Evolutionary conservation across 371 early-diverging fungal genomes (phyloP).

Genomic region (Blyttiomyces sp.): DNA sequence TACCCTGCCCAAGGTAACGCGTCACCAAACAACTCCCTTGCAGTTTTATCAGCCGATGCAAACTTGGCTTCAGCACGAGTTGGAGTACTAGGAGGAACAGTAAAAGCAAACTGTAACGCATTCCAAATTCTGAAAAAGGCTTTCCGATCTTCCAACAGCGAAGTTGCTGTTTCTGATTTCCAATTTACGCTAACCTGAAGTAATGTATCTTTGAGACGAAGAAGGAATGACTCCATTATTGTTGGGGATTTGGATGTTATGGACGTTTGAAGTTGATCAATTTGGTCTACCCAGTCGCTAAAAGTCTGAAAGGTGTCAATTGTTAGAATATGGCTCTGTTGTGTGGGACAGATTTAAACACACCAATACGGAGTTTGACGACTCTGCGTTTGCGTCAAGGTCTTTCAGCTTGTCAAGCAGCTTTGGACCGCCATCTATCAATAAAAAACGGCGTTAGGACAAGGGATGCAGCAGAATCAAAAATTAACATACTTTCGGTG

Average conservation of each 20-base stretch:
- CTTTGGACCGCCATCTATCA: not conserved
- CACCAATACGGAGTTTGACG: too few species aligned
- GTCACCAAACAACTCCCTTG: constrained; percentile 47
- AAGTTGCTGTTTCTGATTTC: constrained; percentile 1
- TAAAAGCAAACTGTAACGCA: constrained; percentile 40
- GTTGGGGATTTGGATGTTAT: constrained; percentile 1
- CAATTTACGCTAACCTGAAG: constrained; percentile 20
- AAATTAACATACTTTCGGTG: too few species aligned
- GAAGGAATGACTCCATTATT: constrained; percentile 21
- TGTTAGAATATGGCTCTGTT: too few species aligned
- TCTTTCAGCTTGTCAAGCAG: too few species aligned
- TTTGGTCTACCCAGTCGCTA: constrained; percentile 6
- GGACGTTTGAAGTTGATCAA: constrained; percentile 2
- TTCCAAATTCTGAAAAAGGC: constrained; percentile 38
- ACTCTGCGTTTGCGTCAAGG: too few species aligned
- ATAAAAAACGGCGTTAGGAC: not conserved
- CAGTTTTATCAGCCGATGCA: not conserved
- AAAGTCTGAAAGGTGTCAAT: too few species aligned
- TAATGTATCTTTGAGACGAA: constrained; percentile 11
- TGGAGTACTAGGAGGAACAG: constrained; percentile 15
- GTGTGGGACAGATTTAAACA: too few species aligned
- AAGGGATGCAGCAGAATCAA: too few species aligned
- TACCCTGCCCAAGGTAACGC: constrained; percentile 41
- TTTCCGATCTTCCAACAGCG: constrained; percentile 20
- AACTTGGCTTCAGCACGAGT: not conserved